Percentiles rank a stretch among this genome's conserved stretches.
Evolutionary conservation across 768 basidiomycete genomes (phyloP).

Genomic region (Lactarius hatsudake): DNA sequence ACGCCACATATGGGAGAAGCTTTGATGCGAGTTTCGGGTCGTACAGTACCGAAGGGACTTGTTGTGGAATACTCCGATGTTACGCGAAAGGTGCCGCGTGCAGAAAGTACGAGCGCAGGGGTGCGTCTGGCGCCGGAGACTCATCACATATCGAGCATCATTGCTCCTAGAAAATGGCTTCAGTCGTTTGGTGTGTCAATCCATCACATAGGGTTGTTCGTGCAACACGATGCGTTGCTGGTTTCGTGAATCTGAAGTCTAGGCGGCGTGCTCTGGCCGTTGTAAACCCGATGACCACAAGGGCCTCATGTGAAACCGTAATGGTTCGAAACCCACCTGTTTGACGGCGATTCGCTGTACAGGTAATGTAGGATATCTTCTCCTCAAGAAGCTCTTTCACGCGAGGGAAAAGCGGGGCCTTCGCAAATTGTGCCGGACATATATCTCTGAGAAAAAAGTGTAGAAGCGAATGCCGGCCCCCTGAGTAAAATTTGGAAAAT

Average conservation of each 20-base stretch:
- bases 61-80: slow-evolving; percentile 9
- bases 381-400: neutral
- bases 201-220: neutral
- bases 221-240: neutral
- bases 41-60: neutral
- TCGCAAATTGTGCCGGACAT: neutral
- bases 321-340: neutral
- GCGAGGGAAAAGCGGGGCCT: neutral
- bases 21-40: neutral
- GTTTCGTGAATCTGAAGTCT: neutral
- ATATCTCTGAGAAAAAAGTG: neutral
- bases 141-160: neutral
- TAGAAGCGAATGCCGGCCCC: neutral
- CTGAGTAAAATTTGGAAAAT: neutral
- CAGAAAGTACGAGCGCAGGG: neutral
- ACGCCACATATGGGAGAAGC: slow-evolving; percentile 20
- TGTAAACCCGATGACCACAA: slow-evolving; percentile 11
- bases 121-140: neutral
- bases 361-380: neutral
- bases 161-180: neutral
- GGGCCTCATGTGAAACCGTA: slow-evolving; percentile 2
- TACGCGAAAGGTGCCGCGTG: neutral
- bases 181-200: neutral
- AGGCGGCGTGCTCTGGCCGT: slow-evolving; percentile 1
- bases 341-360: neutral